Evolutionary conservation across 768 basidiomycete genomes (phyloP).

Genomic region (Leucocoprinus birnbaumii): DNA sequence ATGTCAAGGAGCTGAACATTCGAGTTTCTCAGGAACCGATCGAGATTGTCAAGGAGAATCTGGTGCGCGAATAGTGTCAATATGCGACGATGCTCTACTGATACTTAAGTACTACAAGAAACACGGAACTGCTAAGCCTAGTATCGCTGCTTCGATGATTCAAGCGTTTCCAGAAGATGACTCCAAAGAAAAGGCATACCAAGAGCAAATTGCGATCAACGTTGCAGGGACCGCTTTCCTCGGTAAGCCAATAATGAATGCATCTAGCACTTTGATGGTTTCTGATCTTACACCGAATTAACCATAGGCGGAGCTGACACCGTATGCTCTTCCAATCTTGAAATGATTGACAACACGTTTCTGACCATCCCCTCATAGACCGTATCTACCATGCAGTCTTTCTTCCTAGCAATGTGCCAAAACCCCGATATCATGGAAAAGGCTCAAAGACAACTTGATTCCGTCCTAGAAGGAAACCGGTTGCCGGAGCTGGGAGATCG

Average conservation of each 20-base stretch:
- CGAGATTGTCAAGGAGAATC: conserved; percentile 3
- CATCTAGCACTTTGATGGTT: background rate
- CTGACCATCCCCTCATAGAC: conserved; percentile 18
- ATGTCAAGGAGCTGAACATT: background rate
- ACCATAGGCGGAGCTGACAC: conserved; percentile 38
- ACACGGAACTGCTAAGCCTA: conserved; percentile 2
- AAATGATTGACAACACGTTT: background rate
- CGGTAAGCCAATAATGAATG: conserved; percentile 19
- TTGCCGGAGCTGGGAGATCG: conserved; percentile 14
- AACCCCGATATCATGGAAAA: conserved; percentile 26
- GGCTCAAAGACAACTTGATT: conserved; percentile 16
- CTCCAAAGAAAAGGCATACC: background rate
- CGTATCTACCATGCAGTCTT: conserved; percentile 25
- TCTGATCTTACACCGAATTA: background rate
- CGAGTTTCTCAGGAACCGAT: conserved; percentile 4
- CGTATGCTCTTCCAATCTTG: conserved; percentile 18
- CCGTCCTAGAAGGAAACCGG: conserved; percentile 13
- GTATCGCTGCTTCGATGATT: conserved; percentile 7
- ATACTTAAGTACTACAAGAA: background rate
- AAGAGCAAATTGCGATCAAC: conserved; percentile 6
- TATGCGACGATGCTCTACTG: background rate
- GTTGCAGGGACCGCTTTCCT: conserved; percentile 23
- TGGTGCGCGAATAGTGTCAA: background rate
- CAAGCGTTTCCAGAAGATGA: background rate
- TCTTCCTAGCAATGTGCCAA: conserved; percentile 31